Conservation (phyloP, 2,329 filamentous ascomycete species). For the Aureobasidium sp. region DNA sequence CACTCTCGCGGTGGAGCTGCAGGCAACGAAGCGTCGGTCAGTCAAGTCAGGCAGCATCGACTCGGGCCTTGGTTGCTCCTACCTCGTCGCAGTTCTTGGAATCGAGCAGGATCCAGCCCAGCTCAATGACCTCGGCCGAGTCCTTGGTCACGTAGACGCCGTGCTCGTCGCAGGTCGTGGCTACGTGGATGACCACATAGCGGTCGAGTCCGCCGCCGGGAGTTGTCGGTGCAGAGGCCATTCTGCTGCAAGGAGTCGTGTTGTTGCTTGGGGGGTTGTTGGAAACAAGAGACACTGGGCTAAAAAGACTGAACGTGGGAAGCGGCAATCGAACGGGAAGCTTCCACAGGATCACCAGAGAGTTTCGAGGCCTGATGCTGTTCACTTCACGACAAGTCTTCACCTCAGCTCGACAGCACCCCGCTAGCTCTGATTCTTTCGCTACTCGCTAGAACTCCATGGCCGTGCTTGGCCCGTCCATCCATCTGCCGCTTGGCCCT, state of each 20-base stretch:
- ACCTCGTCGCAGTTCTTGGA: constrained; percentile 91
- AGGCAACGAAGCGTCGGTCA: constrained; percentile 17
- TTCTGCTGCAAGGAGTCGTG: constrained; percentile 2
- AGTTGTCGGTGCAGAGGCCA: constrained; percentile 8
- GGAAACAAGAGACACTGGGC: not conserved
- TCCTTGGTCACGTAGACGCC: constrained; percentile 99
- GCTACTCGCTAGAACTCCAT: not conserved
- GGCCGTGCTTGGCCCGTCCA: constrained; percentile 5
- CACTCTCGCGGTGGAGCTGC: constrained; percentile 88
- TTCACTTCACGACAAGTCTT: constrained; percentile 2
- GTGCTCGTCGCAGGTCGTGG: constrained; percentile 97
- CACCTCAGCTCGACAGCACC: constrained; percentile 10
- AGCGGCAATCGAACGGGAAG: not conserved
- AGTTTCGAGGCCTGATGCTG: constrained; percentile 1
- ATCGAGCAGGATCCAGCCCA: constrained; percentile 95
- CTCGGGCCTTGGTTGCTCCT: too few species aligned
- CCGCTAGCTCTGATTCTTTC: not conserved
- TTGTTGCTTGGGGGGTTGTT: not conserved
- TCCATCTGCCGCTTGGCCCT: constrained; percentile 6
- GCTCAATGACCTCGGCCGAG: constrained; percentile 97
- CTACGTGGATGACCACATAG: constrained; percentile 97
- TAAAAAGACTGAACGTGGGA: constrained; percentile 7
- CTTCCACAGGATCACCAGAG: not conserved
- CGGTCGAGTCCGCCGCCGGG: constrained; percentile 57
- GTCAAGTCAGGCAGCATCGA: not conserved